phyloP scores from a whole-genome alignment of 768 basidiomycete genomes.

The Clavaria fumosa region DNA sequence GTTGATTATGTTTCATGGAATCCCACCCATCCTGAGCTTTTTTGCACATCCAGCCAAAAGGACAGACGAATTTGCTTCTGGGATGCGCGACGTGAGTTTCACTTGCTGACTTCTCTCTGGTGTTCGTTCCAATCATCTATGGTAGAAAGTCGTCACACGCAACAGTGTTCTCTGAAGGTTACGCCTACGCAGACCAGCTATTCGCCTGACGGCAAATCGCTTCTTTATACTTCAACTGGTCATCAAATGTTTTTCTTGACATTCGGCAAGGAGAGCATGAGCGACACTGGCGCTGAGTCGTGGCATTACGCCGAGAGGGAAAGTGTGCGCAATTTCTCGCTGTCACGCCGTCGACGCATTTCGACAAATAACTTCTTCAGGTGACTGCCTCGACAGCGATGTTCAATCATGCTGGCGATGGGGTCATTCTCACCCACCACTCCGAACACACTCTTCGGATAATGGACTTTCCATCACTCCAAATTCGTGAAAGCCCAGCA shows the following conservation, averaged over 20 bases:
- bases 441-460: constrained; percentile 52
- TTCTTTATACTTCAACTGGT: constrained; percentile 47
- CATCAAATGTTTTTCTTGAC: constrained; percentile 49
- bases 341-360: background rate
- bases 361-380: constrained; percentile 15
- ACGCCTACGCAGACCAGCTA: constrained; percentile 54
- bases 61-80: constrained; percentile 68
- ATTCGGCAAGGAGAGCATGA: constrained; percentile 35
- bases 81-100: constrained; percentile 62
- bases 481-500: constrained; percentile 41
- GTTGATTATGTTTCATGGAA: constrained; percentile 80
- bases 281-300: constrained; percentile 32
- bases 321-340: constrained; percentile 19
- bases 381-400: constrained; percentile 48
- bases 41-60: constrained; percentile 65
- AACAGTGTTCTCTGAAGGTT: constrained; percentile 41
- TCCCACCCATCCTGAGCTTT: constrained; percentile 69
- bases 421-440: constrained; percentile 48
- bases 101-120: background rate
- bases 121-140: background rate
- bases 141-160: constrained; percentile 54
- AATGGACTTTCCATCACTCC: constrained; percentile 50
- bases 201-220: constrained; percentile 51
- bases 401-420: constrained; percentile 66
- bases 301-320: constrained; percentile 37